Base-by-base conservation (phyloP, 148 eudicot species). In the Limonium bicolor region DNA sequence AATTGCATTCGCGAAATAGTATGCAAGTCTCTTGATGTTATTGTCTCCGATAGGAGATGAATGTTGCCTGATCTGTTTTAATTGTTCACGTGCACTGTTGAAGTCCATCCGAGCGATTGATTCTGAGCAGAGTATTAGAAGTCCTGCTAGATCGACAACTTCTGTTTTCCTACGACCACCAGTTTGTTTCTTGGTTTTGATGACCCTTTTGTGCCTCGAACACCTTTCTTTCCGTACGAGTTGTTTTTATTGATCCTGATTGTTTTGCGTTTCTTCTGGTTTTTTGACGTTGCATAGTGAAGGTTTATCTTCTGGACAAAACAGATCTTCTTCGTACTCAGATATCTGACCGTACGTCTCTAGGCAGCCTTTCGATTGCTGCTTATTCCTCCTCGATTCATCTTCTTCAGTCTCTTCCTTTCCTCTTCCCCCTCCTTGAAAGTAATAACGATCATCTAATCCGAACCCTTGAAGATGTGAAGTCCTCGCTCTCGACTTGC, bases 261-360 rank as follows among this genome's bases (percentile, higher is more conserved):
- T 50, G 30, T 60, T 46, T n/a, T n/a, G n/a, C n/a, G n/a, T n/a
- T n/a, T n/a, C n/a, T n/a, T n/a, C n/a, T n/a, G n/a, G n/a, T n/a
- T n/a, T n/a, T n/a, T n/a, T n/a, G n/a, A n/a, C n/a, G 30, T 60
- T 46, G 26, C 62, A 50, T 6, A 33, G 36, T 8, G 56, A 61
- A 22, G 66, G 60, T 13, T 64, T 49, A 17, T 62, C 67, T 25
- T 66, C 67, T 1, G 69, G 68, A 11, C 71, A 66, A 18, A 65
- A 60, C 26, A 77, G 40, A 3, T 62, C 55, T 24, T 58, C 66
- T 26, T 75, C 73, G 54, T 69, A 77, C 53, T 66, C 43, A 47
- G 67, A 65, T 5, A 50, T 58, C 31, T 73, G 51, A 15, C 70
- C 60, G 10, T 51, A 44, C n/a, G 66, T 64, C 12, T 77, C 78